Conservation (phyloP, 2,329 filamentous ascomycete species). For the Cladosporium cucumerinum region DNA sequence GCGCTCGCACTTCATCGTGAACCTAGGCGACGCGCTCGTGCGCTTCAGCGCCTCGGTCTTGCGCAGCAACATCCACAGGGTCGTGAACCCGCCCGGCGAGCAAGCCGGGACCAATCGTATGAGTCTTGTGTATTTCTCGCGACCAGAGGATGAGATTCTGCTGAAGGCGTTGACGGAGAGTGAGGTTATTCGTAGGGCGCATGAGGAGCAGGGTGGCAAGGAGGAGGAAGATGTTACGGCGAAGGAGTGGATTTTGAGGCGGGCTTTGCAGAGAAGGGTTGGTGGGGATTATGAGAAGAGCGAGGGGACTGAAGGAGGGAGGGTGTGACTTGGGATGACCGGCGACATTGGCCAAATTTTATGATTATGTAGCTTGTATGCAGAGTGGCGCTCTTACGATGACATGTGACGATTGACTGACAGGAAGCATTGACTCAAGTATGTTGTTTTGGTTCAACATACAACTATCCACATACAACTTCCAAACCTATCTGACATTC, state of each 20-base stretch:
- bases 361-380: background rate
- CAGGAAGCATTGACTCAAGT: background rate
- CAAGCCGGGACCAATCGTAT: conserved; percentile 47
- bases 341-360: background rate
- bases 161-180: conserved; percentile 39
- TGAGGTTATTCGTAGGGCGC: conserved; percentile 25
- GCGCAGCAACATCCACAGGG: conserved; percentile 44
- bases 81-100: conserved; percentile 47
- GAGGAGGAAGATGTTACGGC: conserved; percentile 31
- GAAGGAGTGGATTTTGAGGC: conserved; percentile 43
- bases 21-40: conserved; percentile 48
- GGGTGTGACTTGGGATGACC: conserved; percentile 1
- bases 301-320: conserved; percentile 33
- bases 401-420: background rate
- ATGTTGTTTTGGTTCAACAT: conserved; percentile 6
- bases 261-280: conserved; percentile 37
- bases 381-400: background rate
- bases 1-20: conserved; percentile 47
- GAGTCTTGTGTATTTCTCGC: conserved; percentile 54
- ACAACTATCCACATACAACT: conserved; percentile 12
- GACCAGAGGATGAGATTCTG: conserved; percentile 50
- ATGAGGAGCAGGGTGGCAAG: conserved; percentile 24
- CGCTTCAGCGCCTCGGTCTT: conserved; percentile 43
- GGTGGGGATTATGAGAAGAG: conserved; percentile 35
- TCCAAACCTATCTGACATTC: conserved; percentile 14